These are phyloP conservation scores for Daedaleopsis nitida DNA, from an alignment of 768 basidiomycete species.

Conservation along the genomic window DNA sequence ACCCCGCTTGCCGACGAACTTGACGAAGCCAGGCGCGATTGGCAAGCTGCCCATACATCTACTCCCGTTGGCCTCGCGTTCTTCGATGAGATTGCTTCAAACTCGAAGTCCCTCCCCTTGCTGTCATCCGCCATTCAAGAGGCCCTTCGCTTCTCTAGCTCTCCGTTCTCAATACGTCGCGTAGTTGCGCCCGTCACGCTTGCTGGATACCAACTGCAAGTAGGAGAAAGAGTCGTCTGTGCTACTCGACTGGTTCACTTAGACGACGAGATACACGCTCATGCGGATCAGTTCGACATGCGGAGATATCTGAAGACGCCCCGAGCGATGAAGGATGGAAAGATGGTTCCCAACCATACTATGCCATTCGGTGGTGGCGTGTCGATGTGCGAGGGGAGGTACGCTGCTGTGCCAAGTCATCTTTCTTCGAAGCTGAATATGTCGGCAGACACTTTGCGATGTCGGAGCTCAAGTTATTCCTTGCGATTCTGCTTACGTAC, in stretches of 20 bases:
- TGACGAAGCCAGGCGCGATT: constrained; percentile 11
- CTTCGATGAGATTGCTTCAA: constrained; percentile 4
- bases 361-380: constrained; percentile 31
- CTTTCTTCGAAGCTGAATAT: neutral
- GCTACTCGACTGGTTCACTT: constrained; percentile 18
- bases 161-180: constrained; percentile 22
- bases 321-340: constrained; percentile 18
- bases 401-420: neutral
- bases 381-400: constrained; percentile 32
- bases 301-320: constrained; percentile 19
- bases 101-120: constrained; percentile 19
- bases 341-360: constrained; percentile 20
- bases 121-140: constrained; percentile 29
- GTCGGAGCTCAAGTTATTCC: constrained; percentile 24
- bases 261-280: constrained; percentile 24
- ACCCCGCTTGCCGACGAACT: constrained; percentile 23
- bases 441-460: constrained; percentile 24
- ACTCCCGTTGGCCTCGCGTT: constrained; percentile 11
- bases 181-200: constrained; percentile 21
- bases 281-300: constrained; percentile 12
- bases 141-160: constrained; percentile 23
- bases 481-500: constrained; percentile 21
- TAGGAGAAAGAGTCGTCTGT: constrained; percentile 25
- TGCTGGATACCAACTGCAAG: constrained; percentile 18
- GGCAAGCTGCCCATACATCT: constrained; percentile 16